These are phyloP conservation scores for Protomyces lactucae-debilis DNA, from an alignment of 1,139 yeast genomes.

Conservation along the genomic window DNA sequence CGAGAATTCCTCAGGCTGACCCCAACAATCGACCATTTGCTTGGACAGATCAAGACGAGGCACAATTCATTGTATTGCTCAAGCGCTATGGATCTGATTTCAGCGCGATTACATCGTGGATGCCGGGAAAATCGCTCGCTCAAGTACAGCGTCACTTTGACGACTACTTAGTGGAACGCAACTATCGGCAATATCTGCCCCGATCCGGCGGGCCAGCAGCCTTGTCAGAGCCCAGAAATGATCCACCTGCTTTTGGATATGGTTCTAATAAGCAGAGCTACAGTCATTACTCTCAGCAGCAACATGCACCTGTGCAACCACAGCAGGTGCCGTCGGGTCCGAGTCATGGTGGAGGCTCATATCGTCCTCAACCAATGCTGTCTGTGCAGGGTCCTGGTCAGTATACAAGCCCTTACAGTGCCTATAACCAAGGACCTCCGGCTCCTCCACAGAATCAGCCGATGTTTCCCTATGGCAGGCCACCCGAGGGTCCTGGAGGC, in stretches of 20 bases:
- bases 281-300: neutral
- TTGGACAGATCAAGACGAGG: constrained; percentile 32
- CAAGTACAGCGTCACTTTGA: constrained; percentile 19
- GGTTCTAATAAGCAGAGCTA: neutral
- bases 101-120: constrained; percentile 4
- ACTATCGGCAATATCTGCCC: constrained; percentile 18
- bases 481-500: neutral
- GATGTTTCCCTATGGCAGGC: neutral
- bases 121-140: constrained; percentile 8
- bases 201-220: neutral
- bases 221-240: neutral
- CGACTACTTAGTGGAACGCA: constrained; percentile 6
- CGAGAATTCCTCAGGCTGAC: neutral
- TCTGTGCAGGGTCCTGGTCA: neutral
- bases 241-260: neutral
- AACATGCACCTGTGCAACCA: neutral
- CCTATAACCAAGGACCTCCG: neutral
- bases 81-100: constrained; percentile 11
- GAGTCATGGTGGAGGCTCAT: neutral
- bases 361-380: neutral
- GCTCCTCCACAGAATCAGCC: neutral
- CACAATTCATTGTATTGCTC: constrained; percentile 3
- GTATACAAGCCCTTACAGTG: neutral
- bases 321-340: neutral
- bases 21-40: neutral